Percentiles rank a stretch among this genome's conserved stretches.
Conservation (phyloP, 2,329 filamentous ascomycete species). For the Cladosporium sp. region DNA sequence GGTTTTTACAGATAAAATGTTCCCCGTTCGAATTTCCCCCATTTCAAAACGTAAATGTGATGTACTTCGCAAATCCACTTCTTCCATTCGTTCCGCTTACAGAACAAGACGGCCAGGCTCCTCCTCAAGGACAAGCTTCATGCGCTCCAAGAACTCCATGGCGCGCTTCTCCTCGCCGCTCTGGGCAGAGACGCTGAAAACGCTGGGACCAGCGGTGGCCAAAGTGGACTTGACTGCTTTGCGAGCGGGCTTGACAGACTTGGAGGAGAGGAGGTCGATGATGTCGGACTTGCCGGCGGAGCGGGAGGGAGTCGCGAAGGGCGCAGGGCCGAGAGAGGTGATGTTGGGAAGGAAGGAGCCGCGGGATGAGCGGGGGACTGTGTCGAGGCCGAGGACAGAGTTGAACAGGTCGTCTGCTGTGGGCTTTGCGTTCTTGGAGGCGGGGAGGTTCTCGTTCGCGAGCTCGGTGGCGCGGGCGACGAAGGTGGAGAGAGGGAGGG, state of each 20-base stretch:
- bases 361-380: constrained; percentile 47
- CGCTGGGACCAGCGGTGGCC: constrained; percentile 55
- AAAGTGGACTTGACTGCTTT: constrained; percentile 21
- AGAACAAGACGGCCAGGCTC: constrained; percentile 72
- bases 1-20: not conserved
- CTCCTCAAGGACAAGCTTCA: constrained; percentile 77
- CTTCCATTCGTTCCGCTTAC: constrained; percentile 23
- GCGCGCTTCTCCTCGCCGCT: constrained; percentile 78
- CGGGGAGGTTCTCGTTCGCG: constrained; percentile 81
- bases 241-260: constrained; percentile 34
- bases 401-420: constrained; percentile 83
- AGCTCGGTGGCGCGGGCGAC: constrained; percentile 78
- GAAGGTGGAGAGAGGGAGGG: constrained; percentile 80
- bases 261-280: constrained; percentile 69
- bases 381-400: constrained; percentile 70
- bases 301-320: constrained; percentile 31
- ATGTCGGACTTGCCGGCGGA: constrained; percentile 62
- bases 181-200: constrained; percentile 77
- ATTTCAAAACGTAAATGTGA: not conserved
- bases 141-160: constrained; percentile 73
- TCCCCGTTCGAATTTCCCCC: not conserved
- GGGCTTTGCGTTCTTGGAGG: constrained; percentile 59
- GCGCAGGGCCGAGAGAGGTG: constrained; percentile 46
- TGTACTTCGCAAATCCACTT: not conserved
- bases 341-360: constrained; percentile 72